Base-by-base conservation (phyloP, 495 filamentous ascomycete genomes). In the Cudoniella acicularis region DNA sequence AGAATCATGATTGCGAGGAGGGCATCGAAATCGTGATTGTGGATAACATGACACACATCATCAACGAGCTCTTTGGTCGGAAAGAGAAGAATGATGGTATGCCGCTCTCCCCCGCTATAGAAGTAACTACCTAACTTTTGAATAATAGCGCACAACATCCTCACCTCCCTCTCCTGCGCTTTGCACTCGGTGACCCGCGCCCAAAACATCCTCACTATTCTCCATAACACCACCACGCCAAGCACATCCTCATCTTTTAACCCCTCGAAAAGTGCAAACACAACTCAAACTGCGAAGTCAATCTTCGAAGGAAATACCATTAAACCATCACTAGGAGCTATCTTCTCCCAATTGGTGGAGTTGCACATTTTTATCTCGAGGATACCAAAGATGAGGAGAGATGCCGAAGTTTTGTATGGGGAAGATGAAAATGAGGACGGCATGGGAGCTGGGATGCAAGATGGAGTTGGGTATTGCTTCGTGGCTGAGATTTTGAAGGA, bases 401-500 rank as follows among this genome's bases (percentile, higher is more conserved):
- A 68, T 45, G 66, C 66, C n/a, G 62, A 68, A 45, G 25, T 52
- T 1, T 20, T 57, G 0, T 66, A 64, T 49, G 55, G 52, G 9
- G 20, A 30, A 9, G 61, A 59, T 27, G 49, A 40, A 1, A 36
- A 26, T 16, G 55, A 18, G 10, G 41, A 49, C 0, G 41, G 17
- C 11, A n/a, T n/a, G n/a, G n/a, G n/a, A n/a, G n/a, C n/a, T n/a
- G n/a, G n/a, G n/a, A n/a, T n/a, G n/a, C n/a, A n/a, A n/a, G 47
- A 41, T 10, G 50, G 25, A 11, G 50, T 66, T 4, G n/a, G 56
- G 20, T 59, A 54, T 21, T 57, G 53, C 21, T 56, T 18, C n/a
- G 57, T 66, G 20, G 13, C 60, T 13, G 64, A 66, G 45, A 54
- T 66, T 22, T 42, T 66, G 11, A 66, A 63, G 23, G 64, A 66